Base-by-base conservation (phyloP, 352 stramenopile species). In the Thraustochytrium sp. region DNA sequence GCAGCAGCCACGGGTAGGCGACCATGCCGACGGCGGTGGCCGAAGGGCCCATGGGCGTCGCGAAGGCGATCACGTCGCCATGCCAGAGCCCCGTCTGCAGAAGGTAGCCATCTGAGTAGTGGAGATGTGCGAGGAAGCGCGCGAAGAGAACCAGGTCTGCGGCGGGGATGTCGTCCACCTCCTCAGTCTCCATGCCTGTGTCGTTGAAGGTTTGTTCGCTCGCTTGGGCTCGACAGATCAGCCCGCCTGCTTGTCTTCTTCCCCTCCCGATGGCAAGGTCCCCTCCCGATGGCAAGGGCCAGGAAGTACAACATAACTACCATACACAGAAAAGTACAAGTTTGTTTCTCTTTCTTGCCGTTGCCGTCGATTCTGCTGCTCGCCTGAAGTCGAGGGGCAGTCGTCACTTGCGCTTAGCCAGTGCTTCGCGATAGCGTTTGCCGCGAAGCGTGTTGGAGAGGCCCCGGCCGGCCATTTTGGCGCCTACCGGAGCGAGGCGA, bases 391-490 rank as follows among this genome's bases (percentile, higher is more conserved):
- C n/a, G n/a, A n/a, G n/a, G n/a, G n/a, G n/a, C n/a, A n/a, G n/a
- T n/a, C n/a, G 13, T 23, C 23, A 72, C 26, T 72, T 72, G 16
- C 59, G 59, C 36, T 72, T 72, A n/a, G 59, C 59, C 1, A 72
- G 59, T 29, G 34, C 59, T 11, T 21, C 59, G 8, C 59, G 59
- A 26, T 72, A 72, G 13, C 36, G 29, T 18, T 31, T 46, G 34
- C 74, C 74, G 13, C 51, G 42, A 2, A 82, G 36, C 23, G 74
- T 68, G 36, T 73, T 82, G 1, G 74, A 82, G 23, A 76, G 38
- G n/a, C 74, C 74, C 3, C 74, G 74, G 18, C 74, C 74, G 16
- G 74, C 74, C 37, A 63, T 82, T 55, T 38, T 26, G 49, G 74
- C 42, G 36, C 37, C 74, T 4, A 82, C 49, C 29, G 74, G 74